Conservation (phyloP, 768 basidiomycete genomes). For the Heimioporus sp. region DNA sequence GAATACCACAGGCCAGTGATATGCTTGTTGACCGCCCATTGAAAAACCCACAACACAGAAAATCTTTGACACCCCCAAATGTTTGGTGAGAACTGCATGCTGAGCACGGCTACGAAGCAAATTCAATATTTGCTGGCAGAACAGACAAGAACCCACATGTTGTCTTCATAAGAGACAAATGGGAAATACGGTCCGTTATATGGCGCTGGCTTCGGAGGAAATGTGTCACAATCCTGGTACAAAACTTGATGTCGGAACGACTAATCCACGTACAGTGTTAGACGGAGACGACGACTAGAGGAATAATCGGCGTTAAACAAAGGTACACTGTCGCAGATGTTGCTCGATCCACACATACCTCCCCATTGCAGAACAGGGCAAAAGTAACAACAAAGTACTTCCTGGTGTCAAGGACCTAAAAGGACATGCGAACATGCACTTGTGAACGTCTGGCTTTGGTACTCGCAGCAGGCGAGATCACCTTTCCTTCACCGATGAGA, state of each 20-base stretch:
- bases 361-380: slow-evolving; percentile 57
- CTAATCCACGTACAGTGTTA: slow-evolving; percentile 35
- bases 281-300: slow-evolving; percentile 59
- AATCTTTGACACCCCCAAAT: slow-evolving; percentile 12
- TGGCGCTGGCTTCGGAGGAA: slow-evolving; percentile 41
- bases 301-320: too few relatives aligned
- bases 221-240: background rate
- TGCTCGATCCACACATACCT: slow-evolving; percentile 34
- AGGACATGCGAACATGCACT: background rate
- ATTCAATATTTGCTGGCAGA: background rate
- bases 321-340: too few relatives aligned
- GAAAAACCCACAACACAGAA: slow-evolving; percentile 46
- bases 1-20: slow-evolving; percentile 57
- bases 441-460: background rate
- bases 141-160: slow-evolving; percentile 38
- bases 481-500: slow-evolving; percentile 53
- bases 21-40: slow-evolving; percentile 61
- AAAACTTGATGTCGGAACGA: background rate
- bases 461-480: slow-evolving; percentile 7
- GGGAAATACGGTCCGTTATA: slow-evolving; percentile 64
- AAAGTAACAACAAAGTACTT: slow-evolving; percentile 58
- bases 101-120: slow-evolving; percentile 45
- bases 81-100: slow-evolving; percentile 45
- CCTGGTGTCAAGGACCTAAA: slow-evolving; percentile 45
- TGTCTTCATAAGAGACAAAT: slow-evolving; percentile 53